These are phyloP conservation scores for Rhizopus stolonifer DNA, from an alignment of 371 early-diverging fungal species.

Conservation along the genomic window DNA sequence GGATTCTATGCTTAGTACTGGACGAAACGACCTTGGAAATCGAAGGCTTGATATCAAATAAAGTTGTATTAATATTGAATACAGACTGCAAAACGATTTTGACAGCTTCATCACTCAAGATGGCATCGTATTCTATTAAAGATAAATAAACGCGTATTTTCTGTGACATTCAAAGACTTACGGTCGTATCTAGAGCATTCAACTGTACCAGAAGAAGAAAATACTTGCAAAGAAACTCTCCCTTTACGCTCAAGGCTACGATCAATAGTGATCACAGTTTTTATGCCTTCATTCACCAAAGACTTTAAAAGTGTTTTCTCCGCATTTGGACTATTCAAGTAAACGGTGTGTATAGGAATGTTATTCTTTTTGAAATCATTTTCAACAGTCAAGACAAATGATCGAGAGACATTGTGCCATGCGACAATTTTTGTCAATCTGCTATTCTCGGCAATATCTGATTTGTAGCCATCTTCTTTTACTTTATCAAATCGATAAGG, in stretches of 20 bases:
- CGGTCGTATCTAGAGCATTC: constrained; percentile 27
- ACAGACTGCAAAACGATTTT: constrained; percentile 14
- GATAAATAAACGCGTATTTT: not conserved
- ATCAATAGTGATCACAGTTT: constrained; percentile 23
- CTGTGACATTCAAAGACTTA: constrained; percentile 2
- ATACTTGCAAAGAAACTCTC: constrained; percentile 26
- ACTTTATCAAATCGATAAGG: constrained; percentile 8
- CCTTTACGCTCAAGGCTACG: constrained; percentile 4
- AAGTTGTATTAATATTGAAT: not conserved
- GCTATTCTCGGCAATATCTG: not conserved
- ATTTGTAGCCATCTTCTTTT: not conserved
- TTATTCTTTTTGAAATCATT: constrained; percentile 8
- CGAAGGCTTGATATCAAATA: too few species aligned
- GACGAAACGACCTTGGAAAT: too few species aligned
- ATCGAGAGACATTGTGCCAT: constrained; percentile 9
- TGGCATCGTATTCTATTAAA: constrained; percentile 27
- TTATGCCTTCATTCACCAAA: constrained; percentile 27
- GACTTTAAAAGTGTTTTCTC: constrained; percentile 17
- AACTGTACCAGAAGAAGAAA: constrained; percentile 13
- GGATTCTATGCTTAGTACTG: too few species aligned
- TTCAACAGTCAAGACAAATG: constrained; percentile 11
- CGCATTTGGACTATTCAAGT: constrained; percentile 3
- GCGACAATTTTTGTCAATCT: constrained; percentile 15
- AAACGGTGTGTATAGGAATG: constrained; percentile 13
- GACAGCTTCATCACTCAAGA: constrained; percentile 25